Conservation (phyloP, 371 early-diverging fungal genomes). For the Circinella umbellata region DNA sequence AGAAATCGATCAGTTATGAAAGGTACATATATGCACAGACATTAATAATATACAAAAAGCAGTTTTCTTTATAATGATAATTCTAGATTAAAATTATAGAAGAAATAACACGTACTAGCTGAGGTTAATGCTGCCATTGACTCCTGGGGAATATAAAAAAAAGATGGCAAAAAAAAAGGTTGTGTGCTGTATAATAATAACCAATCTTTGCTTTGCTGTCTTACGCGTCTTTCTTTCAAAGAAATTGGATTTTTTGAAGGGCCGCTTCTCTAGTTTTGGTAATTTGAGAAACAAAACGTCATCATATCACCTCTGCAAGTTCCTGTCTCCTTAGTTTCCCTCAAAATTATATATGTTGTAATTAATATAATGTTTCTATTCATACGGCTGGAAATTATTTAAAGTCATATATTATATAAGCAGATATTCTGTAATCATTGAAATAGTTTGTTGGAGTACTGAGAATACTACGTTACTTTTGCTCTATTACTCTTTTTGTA, state of each 20-base stretch:
- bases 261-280: background rate
- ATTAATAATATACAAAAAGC: too few relatives aligned
- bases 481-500: too few relatives aligned
- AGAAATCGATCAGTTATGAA: background rate
- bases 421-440: too few relatives aligned
- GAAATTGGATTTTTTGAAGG: background rate
- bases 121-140: conserved; percentile 54
- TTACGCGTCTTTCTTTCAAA: conserved; percentile 2
- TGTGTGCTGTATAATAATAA: background rate
- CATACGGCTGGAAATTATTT: too few relatives aligned
- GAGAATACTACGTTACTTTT: too few relatives aligned
- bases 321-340: too few relatives aligned
- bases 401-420: too few relatives aligned
- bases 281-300: conserved; percentile 1
- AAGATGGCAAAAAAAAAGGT: background rate
- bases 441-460: too few relatives aligned
- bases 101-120: conserved; percentile 40
- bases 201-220: background rate
- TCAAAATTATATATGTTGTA: too few relatives aligned
- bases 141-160: background rate
- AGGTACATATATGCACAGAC: background rate
- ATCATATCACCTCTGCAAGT: background rate
- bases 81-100: too few relatives aligned
- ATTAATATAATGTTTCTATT: too few relatives aligned
- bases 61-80: too few relatives aligned